Base-by-base conservation (phyloP, 106 monocot species). In the Dioscorea zingiberensis region DNA sequence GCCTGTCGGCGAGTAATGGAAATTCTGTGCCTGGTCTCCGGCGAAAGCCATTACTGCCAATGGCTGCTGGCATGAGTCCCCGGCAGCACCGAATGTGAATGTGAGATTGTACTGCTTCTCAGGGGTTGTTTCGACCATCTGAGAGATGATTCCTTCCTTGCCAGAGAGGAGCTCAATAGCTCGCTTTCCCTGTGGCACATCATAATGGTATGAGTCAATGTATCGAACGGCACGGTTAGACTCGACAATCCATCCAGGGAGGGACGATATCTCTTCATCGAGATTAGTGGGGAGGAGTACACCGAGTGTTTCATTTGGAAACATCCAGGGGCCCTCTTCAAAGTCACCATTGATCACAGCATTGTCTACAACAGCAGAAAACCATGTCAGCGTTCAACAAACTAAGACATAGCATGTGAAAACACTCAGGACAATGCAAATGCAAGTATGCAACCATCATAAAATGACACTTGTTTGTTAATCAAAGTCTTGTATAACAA, bases 61-160 rank as follows among this genome's bases (percentile, higher is more conserved):
- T 7, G 95, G 95, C 17, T 66, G 67, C 55, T 85, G 85, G 78
- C 95, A 95, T 3, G 65, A 58, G 69, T 95, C 95, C 2, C 87
- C 85, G 3, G 95, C 95, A 15, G 73, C 32, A 0, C 95, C 88
- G 15, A 97, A 11, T 2, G 83, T 66, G 73, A 88, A 97, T 13
- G 71, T 64, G 44, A 97, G 91, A 69, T 49, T 82, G 77, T 97
- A 97, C 53, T 76, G 56, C 68, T 86, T 91, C 25, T 81, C 63
- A 0, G 88, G 84, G n/a, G 76, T 79, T 17, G 91, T 91, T 54
- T 80, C 81, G 2, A 92, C 88, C 91, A 97, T 97, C 75, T 91
- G 95, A 14, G 95, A 88, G 72, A 97, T 79, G 68, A 97, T 88
- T 18, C 95, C 95, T 69, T 97, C 95, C 63, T 97, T 97, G 51